Evolutionary conservation across 169 alveolate genomes (phyloP), one percentile per base, ranked within the genome.

Genomic region (Plasmodium inui): DNA sequence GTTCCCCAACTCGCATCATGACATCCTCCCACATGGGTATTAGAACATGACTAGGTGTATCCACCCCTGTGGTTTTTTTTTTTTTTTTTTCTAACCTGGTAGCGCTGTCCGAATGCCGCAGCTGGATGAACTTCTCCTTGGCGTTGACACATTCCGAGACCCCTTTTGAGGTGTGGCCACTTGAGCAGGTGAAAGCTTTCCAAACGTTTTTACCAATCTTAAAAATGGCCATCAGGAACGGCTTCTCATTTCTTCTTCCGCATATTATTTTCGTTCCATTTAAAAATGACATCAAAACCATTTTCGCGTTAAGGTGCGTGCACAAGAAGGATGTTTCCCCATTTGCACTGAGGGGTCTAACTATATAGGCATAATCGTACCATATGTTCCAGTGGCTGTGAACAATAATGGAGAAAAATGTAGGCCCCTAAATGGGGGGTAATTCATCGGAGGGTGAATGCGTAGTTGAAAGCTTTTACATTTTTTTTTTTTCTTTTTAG

Each of bases 81-180:
- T 17, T 53, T 32, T 82, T 22, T 55, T 22, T 19, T 12, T 41
- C 83, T 89, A 53, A 89, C 94, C 72, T 79, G 94, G 83, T 70
- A 19, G 46, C 57, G 61, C 82, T 89, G 39, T 89, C 94, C 37
- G 94, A 89, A 44, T 89, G 84, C 37, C 82, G 82, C 39, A 89
- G 83, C 44, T 89, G 94, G 28, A 89, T 79, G 73, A 79, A 89
- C 32, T 67, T 78, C 32, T 70, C 90, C 67, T 67, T 61, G 14
- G 17, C 55, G 34, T 32, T 2, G 19, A 39, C 50, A 37, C 28
- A 61, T 41, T 79, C 82, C 50, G 41, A 30, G 19, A 28, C 19
- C 14, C 82, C 76, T 28, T 55, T 44, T 84, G 55, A 17, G n/a
- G 30, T 14, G 30, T 28, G 22, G 53, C 46, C 46, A 89, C 73